phyloP scores from a whole-genome alignment of 495 filamentous ascomycete species.

The Xylaria palmicola region DNA sequence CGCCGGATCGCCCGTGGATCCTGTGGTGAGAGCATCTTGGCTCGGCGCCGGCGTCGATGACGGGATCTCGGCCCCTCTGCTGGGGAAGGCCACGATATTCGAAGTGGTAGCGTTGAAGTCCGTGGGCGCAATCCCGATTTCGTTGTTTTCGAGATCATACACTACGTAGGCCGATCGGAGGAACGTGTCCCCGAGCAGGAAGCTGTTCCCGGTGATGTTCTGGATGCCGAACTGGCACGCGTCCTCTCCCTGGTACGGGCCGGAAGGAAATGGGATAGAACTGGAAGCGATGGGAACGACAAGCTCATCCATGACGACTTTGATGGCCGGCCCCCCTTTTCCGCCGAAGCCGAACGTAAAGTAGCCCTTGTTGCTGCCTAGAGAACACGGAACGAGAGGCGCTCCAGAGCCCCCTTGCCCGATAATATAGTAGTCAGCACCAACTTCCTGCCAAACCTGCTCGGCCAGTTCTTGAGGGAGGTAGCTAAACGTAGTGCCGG shows the following conservation, averaged over 20 bases:
- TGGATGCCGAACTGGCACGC: conserved; percentile 77
- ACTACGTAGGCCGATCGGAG: conserved; percentile 91
- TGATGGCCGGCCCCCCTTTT: conserved; percentile 60
- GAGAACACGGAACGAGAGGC: conserved; percentile 69
- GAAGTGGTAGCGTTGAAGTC: conserved; percentile 74
- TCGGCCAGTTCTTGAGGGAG: conserved; percentile 68
- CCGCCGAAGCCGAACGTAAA: conserved; percentile 75
- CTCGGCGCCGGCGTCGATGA: conserved; percentile 46
- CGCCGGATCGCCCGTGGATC: conserved; percentile 30
- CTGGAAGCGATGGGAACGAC: conserved; percentile 59
- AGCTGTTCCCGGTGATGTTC: conserved; percentile 58
- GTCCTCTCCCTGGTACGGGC: conserved; percentile 52
- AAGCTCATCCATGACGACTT: conserved; percentile 73
- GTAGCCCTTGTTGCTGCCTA: conserved; percentile 58
- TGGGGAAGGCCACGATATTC: conserved; percentile 53
- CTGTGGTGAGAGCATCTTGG: conserved; percentile 36
- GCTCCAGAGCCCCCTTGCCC: conserved; percentile 37
- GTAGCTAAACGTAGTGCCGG: conserved; percentile 83
- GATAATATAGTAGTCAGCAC: conserved; percentile 48
- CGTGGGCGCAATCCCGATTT: conserved; percentile 82
- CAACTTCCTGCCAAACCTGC: conserved; percentile 67
- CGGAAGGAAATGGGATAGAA: conserved; percentile 37
- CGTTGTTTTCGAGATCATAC: conserved; percentile 86
- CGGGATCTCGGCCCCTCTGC: conserved; percentile 49
- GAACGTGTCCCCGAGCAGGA: conserved; percentile 92